A percentile compares a stretch with the other conserved stretches of the same genome.
Evolutionary conservation across 768 basidiomycete genomes (phyloP).

Genomic region (Imleria badia): DNA sequence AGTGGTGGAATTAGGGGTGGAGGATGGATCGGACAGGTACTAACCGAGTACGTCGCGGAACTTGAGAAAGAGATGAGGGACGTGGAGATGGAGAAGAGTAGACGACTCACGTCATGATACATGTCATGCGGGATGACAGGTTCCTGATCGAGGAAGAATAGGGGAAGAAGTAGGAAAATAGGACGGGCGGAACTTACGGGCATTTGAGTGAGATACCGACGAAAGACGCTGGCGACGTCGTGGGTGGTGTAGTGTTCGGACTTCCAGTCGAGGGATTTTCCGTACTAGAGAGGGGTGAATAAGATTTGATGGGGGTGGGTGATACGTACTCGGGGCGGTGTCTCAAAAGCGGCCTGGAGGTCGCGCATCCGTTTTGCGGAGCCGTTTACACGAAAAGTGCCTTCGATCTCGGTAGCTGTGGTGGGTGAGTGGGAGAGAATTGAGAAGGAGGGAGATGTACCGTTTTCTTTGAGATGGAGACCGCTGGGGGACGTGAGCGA

Average conservation of each 20-base stretch:
- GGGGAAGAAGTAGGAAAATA: not conserved
- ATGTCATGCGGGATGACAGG: constrained; percentile 91
- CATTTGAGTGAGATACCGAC: constrained; percentile 95
- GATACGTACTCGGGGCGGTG: constrained; percentile 71
- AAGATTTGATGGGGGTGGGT: not conserved
- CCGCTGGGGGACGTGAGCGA: constrained; percentile 52
- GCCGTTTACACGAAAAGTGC: constrained; percentile 95
- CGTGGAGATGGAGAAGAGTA: constrained; percentile 1
- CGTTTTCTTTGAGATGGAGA: constrained; percentile 91
- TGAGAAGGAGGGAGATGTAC: constrained; percentile 38
- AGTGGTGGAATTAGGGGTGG: constrained; percentile 17
- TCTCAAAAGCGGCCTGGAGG: constrained; percentile 87
- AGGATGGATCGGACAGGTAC: constrained; percentile 17
- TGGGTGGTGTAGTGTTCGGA: constrained; percentile 86
- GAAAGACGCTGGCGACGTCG: constrained; percentile 95
- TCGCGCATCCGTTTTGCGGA: constrained; percentile 95
- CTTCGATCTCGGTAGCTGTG: constrained; percentile 84
- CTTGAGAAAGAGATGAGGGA: constrained; percentile 35
- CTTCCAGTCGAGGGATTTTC: constrained; percentile 92
- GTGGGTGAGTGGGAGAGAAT: not conserved
- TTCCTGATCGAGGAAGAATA: constrained; percentile 53
- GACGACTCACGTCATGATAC: constrained; percentile 74
- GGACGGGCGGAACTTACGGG: constrained; percentile 59
- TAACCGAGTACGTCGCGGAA: constrained; percentile 79
- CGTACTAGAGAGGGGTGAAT: constrained; percentile 58